These are phyloP conservation scores for Delphinella strobiligena DNA, from an alignment of 2,329 filamentous ascomycete species.

Conservation along the genomic window DNA sequence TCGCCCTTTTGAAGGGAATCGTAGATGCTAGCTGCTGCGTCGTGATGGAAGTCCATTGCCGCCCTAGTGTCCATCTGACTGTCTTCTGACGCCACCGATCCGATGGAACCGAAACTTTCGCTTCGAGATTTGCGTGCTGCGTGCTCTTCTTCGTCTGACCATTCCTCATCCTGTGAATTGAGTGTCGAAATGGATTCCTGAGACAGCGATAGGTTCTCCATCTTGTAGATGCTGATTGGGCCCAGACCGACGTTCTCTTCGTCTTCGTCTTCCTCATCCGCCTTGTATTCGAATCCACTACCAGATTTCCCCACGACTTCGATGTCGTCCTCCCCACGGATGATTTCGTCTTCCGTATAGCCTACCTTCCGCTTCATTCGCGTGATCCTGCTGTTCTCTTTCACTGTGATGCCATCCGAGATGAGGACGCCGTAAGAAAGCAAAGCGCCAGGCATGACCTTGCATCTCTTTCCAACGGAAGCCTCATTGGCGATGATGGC, in stretches of 20 bases:
- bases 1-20: constrained; percentile 67
- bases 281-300: constrained; percentile 46
- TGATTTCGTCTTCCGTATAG: constrained; percentile 26
- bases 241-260: constrained; percentile 31
- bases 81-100: constrained; percentile 58
- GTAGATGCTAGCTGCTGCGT: constrained; percentile 75
- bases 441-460: constrained; percentile 59
- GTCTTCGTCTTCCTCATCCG: constrained; percentile 48
- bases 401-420: constrained; percentile 43
- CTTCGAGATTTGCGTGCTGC: constrained; percentile 14
- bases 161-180: constrained; percentile 33
- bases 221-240: constrained; percentile 33
- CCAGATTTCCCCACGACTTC: constrained; percentile 46
- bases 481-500: constrained; percentile 67
- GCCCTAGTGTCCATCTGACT: constrained; percentile 20
- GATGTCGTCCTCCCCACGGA: constrained; percentile 29
- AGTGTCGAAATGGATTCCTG: constrained; percentile 53
- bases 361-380: constrained; percentile 34
- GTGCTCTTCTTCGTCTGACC: constrained; percentile 6
- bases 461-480: constrained; percentile 58
- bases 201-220: constrained; percentile 33
- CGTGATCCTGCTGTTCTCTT: constrained; percentile 33
- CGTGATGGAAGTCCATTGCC: constrained; percentile 63
- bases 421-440: constrained; percentile 70
- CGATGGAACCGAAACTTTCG: constrained; percentile 32